phyloP scores from a whole-genome alignment of 495 filamentous ascomycete species.

The Choiromyces venosus region DNA sequence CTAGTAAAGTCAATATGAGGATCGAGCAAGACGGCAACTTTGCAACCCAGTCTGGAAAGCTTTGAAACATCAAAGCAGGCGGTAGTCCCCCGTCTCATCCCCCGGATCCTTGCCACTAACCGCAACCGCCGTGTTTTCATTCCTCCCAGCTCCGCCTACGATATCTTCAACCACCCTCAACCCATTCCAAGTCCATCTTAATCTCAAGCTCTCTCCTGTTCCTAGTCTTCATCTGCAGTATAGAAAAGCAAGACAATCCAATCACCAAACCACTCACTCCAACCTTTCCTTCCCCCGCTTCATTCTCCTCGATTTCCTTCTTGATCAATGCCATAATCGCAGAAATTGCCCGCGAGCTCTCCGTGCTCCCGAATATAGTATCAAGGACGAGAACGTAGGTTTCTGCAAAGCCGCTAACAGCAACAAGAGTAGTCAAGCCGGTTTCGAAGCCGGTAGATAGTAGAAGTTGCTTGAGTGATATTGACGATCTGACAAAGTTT shows the following conservation, averaged over 20 bases:
- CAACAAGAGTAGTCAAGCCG: conserved; percentile 56
- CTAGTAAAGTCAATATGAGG: conserved; percentile 21
- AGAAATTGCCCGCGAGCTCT: too few species aligned
- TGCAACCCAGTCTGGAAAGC: too few species aligned
- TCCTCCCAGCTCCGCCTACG: conserved; percentile 53
- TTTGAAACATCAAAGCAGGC: conserved; percentile 33
- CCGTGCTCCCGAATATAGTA: conserved; percentile 66
- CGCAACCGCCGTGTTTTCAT: conserved; percentile 44
- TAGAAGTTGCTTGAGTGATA: conserved; percentile 19
- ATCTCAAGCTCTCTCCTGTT: too few species aligned
- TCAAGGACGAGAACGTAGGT: conserved; percentile 60
- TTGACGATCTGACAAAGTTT: conserved; percentile 21
- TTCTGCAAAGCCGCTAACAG: conserved; percentile 57
- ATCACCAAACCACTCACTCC: conserved; percentile 59
- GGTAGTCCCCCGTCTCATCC: conserved; percentile 20
- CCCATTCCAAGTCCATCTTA: too few species aligned
- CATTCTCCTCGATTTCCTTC: conserved; percentile 71
- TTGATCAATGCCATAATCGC: too few species aligned
- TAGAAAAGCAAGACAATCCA: conserved; percentile 61
- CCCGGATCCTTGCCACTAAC: too few species aligned
- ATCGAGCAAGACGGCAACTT: too few species aligned
- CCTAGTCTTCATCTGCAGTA: conserved; percentile 63
- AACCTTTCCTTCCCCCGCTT: conserved; percentile 54
- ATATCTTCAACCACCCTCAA: conserved; percentile 52
- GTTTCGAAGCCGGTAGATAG: conserved; percentile 57